Evolutionary conservation across 1,284 basidiomycete genomes (phyloP).

Genomic region (Apiotrichum mycotoxinovorans): DNA sequence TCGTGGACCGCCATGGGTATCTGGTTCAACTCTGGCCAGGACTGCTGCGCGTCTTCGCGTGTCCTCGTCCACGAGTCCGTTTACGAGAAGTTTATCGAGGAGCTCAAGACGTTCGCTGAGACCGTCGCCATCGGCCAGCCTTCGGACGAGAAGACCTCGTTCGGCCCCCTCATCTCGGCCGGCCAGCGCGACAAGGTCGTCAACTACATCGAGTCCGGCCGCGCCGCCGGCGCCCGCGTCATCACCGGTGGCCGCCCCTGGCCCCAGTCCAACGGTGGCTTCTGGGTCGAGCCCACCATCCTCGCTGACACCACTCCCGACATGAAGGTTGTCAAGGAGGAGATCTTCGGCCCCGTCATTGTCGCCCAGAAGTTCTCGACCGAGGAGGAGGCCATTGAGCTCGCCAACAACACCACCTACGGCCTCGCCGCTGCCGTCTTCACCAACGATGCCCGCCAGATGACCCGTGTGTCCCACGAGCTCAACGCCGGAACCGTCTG

Average conservation of each 20-base stretch:
- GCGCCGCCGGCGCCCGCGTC: conserved; percentile 74
- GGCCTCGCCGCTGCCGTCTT: conserved; percentile 85
- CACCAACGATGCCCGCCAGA: conserved; percentile 81
- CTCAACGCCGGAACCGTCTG: conserved; percentile 78
- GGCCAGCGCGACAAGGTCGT: conserved; percentile 84
- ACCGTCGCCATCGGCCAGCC: conserved; percentile 67
- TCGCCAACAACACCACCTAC: conserved; percentile 81
- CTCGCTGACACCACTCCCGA: conserved; percentile 38
- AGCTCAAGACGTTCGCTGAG: conserved; percentile 66
- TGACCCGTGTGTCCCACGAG: conserved; percentile 74
- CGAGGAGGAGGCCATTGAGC: conserved; percentile 55
- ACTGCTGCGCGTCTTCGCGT: conserved; percentile 62
- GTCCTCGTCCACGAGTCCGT: conserved; percentile 81
- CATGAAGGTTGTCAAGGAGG: conserved; percentile 45
- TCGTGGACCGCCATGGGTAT: conserved; percentile 43
- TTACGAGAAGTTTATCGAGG: conserved; percentile 70
- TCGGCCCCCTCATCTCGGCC: conserved; percentile 79
- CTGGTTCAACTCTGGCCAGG: conserved; percentile 39
- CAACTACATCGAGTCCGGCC: conserved; percentile 82
- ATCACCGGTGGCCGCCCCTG: conserved; percentile 67
- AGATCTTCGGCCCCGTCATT: conserved; percentile 54
- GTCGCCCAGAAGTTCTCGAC: conserved; percentile 49
- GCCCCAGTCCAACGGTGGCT: conserved; percentile 37
- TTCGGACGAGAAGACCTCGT: conserved; percentile 67
- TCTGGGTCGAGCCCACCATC: conserved; percentile 50